Conservation (phyloP, 495 filamentous ascomycete species). For the Neurospora intermedia region DNA sequence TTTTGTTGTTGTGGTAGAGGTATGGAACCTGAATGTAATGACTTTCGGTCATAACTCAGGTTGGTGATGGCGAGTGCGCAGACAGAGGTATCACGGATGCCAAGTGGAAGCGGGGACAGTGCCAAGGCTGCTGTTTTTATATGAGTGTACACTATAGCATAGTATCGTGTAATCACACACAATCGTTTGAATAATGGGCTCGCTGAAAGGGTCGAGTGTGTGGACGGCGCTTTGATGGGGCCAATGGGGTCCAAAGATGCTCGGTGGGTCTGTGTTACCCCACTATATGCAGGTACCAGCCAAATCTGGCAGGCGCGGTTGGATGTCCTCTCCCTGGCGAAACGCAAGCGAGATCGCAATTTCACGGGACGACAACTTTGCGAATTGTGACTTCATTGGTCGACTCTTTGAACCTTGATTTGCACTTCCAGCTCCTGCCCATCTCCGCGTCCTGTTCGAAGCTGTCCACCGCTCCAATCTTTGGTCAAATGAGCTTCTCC, state of each 20-base stretch:
- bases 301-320: background rate
- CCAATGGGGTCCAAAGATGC: background rate
- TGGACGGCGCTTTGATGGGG: background rate
- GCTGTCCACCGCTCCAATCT: background rate
- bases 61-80: too few relatives aligned
- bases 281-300: conserved; percentile 12
- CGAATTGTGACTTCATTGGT: background rate
- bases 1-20: too few relatives aligned
- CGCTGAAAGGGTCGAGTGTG: too few relatives aligned
- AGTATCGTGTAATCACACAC: too few relatives aligned
- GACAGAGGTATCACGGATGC: too few relatives aligned
- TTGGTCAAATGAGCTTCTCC: conserved; percentile 7
- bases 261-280: background rate
- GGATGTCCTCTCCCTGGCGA: background rate
- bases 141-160: too few relatives aligned
- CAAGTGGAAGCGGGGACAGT: too few relatives aligned
- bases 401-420: conserved; percentile 4
- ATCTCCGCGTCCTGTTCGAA: background rate
- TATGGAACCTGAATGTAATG: too few relatives aligned
- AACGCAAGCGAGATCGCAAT: conserved; percentile 9
- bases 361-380: background rate
- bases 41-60: too few relatives aligned
- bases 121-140: too few relatives aligned
- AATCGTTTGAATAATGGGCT: too few relatives aligned
- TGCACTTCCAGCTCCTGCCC: background rate